A percentile compares a stretch with the other conserved stretches of the same genome.
Conservation (phyloP, 257 asterid species). For the Solanum neorickii region DNA sequence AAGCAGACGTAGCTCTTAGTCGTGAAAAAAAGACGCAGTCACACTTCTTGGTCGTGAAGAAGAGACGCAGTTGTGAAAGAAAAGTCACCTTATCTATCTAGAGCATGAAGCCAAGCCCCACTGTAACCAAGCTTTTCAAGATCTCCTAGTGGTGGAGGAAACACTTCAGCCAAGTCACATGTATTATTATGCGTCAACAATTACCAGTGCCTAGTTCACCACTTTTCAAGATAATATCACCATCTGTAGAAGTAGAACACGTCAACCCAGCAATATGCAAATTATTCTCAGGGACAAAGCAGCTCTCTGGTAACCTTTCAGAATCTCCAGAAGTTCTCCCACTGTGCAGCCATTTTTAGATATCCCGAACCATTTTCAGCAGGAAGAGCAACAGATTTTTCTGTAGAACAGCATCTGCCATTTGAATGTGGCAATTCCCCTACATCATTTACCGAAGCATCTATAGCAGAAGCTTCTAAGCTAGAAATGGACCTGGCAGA, state of each 20-base stretch:
- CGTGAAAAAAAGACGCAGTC: no score
- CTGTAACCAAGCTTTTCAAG: constrained; percentile 10
- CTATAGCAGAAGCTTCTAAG: constrained; percentile 8
- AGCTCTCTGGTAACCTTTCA: constrained; percentile 3
- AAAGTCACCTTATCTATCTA: constrained; percentile 39
- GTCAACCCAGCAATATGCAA: constrained; percentile 15
- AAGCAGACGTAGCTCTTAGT: no score
- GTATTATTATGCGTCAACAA: constrained; percentile 2
- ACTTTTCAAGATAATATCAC: constrained; percentile 9
- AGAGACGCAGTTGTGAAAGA: background rate
- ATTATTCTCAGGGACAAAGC: constrained; percentile 5
- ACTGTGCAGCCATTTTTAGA: constrained; percentile 1
- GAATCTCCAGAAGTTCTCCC: constrained; percentile 4
- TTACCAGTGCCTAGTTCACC: constrained; percentile 4
- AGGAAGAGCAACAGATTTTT: background rate
- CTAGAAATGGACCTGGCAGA: constrained; percentile 7
- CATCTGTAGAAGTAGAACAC: constrained; percentile 12
- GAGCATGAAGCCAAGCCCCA: constrained; percentile 37
- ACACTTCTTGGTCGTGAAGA: no score
- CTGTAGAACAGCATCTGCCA: constrained; percentile 6
- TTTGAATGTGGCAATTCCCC: constrained; percentile 3
- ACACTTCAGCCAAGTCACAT: constrained; percentile 17
- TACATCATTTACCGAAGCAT: background rate
- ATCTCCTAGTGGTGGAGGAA: constrained; percentile 12
- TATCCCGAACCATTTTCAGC: constrained; percentile 15